A percentile compares a stretch with the other conserved stretches of the same genome.
phyloP scores from a whole-genome alignment of 1,139 yeast genomes.

The Martiniozyma asiatica region DNA sequence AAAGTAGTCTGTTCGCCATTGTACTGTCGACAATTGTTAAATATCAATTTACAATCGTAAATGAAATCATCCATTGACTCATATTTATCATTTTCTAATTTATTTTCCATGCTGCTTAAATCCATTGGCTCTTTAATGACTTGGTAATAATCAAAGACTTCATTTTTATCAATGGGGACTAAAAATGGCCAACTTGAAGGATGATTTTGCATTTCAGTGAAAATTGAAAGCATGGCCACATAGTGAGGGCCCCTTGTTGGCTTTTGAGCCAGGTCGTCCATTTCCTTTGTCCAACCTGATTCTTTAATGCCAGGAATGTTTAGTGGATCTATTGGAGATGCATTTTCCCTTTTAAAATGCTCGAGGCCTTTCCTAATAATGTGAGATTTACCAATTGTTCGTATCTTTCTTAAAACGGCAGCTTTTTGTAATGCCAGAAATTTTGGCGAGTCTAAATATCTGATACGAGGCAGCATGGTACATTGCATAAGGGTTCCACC shows the following conservation, averaged over 20 bases:
- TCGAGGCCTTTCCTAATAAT: constrained; percentile 73
- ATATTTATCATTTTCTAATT: constrained; percentile 84
- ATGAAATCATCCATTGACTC: constrained; percentile 84
- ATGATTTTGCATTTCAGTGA: constrained; percentile 83
- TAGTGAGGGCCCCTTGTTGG: constrained; percentile 94
- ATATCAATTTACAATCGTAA: constrained; percentile 76
- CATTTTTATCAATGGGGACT: constrained; percentile 84
- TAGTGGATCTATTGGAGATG: constrained; percentile 45
- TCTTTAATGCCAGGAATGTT: constrained; percentile 80
- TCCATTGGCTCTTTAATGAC: constrained; percentile 99
- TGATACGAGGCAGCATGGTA: constrained; percentile 74
- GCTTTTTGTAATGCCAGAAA: constrained; percentile 81
- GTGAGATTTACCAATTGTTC: constrained; percentile 68
- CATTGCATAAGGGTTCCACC: constrained; percentile 99
- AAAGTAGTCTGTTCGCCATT: constrained; percentile 86
- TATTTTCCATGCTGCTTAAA: constrained; percentile 86
- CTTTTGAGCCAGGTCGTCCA: constrained; percentile 92
- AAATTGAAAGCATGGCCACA: constrained; percentile 79
- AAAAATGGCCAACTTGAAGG: constrained; percentile 99
- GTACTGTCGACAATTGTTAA: constrained; percentile 82
- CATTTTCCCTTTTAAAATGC: constrained; percentile 47
- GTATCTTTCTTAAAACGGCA: constrained; percentile 75
- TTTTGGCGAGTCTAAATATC: constrained; percentile 83
- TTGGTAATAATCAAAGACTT: constrained; percentile 92
- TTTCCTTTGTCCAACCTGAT: constrained; percentile 97